Conservation (phyloP, 495 filamentous ascomycete genomes). For the Penicillium robsamsonii region DNA sequence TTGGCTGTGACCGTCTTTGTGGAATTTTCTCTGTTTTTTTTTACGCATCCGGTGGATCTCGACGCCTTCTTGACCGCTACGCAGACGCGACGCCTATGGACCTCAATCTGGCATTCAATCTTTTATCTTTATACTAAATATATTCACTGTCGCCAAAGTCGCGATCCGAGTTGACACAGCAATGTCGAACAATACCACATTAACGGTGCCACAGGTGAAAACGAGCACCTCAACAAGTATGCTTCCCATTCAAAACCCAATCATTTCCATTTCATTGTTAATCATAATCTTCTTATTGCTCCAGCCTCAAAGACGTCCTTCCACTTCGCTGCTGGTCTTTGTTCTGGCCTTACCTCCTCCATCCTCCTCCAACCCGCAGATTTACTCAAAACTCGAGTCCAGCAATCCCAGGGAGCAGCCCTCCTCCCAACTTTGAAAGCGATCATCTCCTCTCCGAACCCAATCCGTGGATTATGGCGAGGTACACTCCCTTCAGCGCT, state of each 20-base stretch:
- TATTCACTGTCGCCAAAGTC: not conserved
- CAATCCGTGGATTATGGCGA: conserved; percentile 82
- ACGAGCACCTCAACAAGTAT: conserved; percentile 34
- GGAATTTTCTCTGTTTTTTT: conserved; percentile 10
- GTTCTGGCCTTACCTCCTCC: conserved; percentile 81
- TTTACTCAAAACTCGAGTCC: conserved; percentile 92
- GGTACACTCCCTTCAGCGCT: conserved; percentile 89
- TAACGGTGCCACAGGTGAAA: conserved; percentile 36
- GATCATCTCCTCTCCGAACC: conserved; percentile 59
- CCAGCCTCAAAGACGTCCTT: conserved; percentile 56
- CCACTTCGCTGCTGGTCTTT: conserved; percentile 87
- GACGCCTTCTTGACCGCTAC: conserved; percentile 9
- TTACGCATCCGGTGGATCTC: conserved; percentile 15
- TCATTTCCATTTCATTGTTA: conserved; percentile 1
- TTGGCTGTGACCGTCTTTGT: conserved; percentile 8
- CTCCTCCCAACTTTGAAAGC: conserved; percentile 67
- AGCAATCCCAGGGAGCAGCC: conserved; percentile 60
- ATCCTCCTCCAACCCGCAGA: conserved; percentile 93
- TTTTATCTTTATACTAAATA: not conserved
- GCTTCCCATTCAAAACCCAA: not conserved
- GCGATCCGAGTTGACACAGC: not conserved
- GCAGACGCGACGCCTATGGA: conserved; percentile 7
- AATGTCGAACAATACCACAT: conserved; percentile 41
- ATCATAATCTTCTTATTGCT: not conserved
- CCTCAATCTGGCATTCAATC: conserved; percentile 20